These are phyloP conservation scores for Zelopaecilomyces penicillatus DNA, from an alignment of 2,329 filamentous ascomycete species.

Conservation along the genomic window DNA sequence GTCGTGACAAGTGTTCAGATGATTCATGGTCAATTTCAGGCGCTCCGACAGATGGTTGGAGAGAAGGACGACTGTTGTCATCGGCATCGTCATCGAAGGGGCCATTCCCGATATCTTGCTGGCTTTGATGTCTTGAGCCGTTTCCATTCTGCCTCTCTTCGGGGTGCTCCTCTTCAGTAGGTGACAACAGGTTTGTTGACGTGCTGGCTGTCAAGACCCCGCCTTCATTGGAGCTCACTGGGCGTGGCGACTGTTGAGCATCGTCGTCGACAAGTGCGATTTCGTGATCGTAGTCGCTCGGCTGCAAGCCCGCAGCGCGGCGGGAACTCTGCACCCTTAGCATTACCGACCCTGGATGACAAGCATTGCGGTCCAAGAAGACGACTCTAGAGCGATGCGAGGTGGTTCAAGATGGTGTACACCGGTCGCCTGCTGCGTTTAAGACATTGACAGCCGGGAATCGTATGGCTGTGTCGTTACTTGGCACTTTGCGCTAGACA, in stretches of 20 bases:
- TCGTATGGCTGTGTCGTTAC: too few relatives aligned
- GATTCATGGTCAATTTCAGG: background rate
- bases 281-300: slow-evolving; percentile 60
- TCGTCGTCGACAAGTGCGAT: slow-evolving; percentile 59
- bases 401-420: background rate
- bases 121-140: too few relatives aligned
- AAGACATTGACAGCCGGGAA: too few relatives aligned
- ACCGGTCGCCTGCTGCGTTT: too few relatives aligned
- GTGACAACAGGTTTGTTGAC: slow-evolving; percentile 9
- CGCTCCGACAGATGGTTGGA: too few relatives aligned
- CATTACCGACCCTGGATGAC: slow-evolving; percentile 17
- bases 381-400: too few relatives aligned
- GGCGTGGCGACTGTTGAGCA: slow-evolving; percentile 19
- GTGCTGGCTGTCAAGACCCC: slow-evolving; percentile 4
- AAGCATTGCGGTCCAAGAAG: slow-evolving; percentile 11
- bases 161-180: slow-evolving; percentile 3
- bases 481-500: too few relatives aligned
- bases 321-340: slow-evolving; percentile 40
- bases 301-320: slow-evolving; percentile 45
- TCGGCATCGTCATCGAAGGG: background rate
- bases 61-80: background rate
- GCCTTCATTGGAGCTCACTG: slow-evolving; percentile 11
- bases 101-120: background rate
- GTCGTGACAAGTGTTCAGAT: slow-evolving; percentile 10
- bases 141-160: background rate